phyloP scores from a whole-genome alignment of 768 basidiomycete genomes.

The Russula griseocarnosa region DNA sequence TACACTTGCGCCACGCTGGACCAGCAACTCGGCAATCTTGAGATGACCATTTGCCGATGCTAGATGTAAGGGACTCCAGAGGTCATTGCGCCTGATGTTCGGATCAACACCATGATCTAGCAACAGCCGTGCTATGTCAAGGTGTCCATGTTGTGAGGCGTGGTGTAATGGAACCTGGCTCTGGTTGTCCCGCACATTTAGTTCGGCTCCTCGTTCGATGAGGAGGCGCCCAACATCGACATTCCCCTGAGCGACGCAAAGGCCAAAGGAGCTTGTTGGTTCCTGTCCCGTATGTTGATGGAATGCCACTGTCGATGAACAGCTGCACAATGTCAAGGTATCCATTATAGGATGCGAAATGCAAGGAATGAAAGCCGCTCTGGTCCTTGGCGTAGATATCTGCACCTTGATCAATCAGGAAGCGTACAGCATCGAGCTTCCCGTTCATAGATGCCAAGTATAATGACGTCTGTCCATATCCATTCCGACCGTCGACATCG shows the following conservation, averaged over 20 bases:
- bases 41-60: no score
- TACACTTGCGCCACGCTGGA: no score
- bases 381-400: no score
- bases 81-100: no score
- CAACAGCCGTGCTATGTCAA: no score
- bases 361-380: no score
- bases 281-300: background rate
- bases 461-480: background rate
- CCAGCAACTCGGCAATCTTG: no score
- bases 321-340: background rate
- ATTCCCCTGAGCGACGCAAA: background rate
- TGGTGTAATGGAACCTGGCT: no score
- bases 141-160: no score
- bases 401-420: background rate
- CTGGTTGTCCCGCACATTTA: no score
- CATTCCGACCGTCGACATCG: background rate
- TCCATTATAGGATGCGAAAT: background rate
- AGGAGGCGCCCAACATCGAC: background rate
- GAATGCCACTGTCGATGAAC: background rate
- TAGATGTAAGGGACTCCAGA: no score
- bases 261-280: slow-evolving; percentile 49
- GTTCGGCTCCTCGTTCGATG: background rate
- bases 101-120: no score
- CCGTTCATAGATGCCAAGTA: background rate
- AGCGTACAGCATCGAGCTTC: background rate